Base-by-base conservation (phyloP, 192 early-diverging fungal species). In the Backusella macrospora region DNA sequence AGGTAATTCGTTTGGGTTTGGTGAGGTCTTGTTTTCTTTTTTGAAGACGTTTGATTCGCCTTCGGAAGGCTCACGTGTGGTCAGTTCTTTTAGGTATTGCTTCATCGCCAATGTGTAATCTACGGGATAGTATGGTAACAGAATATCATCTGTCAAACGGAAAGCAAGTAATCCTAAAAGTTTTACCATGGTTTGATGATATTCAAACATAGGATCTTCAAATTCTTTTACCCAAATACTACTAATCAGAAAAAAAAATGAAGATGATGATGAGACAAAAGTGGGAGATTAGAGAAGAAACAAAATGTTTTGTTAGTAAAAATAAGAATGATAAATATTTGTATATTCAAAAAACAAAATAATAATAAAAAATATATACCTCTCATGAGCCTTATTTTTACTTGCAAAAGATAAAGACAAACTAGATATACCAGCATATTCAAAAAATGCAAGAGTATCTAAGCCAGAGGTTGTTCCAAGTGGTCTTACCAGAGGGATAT, bases 351-450 rank as follows among this genome's bases (percentile, higher is more conserved):
- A 26, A 46, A 3, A n/a, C n/a, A n/a, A n/a, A n/a, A n/a, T n/a
- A n/a, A n/a, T n/a, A n/a, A n/a, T n/a, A n/a, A 18, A 18, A 64
- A 15, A 21, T 29, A 49, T 62, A 68, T 72, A 71, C 76, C 62
- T 84, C 73, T 91, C 90, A 74, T 86, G 86, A 77, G 86, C 75
- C 43, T 87, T 87, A 64, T 78, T 78, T 7, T 73, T 65, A 70
- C 90, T 90, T 55, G 80, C 62, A 73, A 91, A 91, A 46, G 77
- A 76, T 49, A 91, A n/a, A 70, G 83, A 80, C 8, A 90, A 38
- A 10, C 81, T 77, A 8, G 87, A 77, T 16, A 91, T 75, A 49
- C 90, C 90, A 4, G 86, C 79, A 64, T 85, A 82, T 14, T 89
- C 80, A 66, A 88, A 78, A 59, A 91, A 90, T 12, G 88, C 73